Evolutionary conservation across 1,139 yeast species (phyloP), one percentile per base, ranked within the genome.

Genomic region (Zygosaccharomyces sapae): DNA sequence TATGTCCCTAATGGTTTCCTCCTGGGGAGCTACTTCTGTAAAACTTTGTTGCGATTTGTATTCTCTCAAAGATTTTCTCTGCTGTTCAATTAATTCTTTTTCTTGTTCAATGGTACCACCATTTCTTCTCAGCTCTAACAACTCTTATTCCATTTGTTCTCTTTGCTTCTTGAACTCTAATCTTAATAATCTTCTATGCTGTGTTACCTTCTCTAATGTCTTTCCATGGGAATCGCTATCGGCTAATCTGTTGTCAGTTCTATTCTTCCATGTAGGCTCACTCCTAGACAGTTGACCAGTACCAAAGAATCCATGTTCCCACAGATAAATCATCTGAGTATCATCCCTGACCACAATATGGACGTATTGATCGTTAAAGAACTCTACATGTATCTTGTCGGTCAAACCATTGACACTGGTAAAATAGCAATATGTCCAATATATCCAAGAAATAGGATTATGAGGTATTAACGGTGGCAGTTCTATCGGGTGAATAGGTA

Each of bases 221-320:
- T 50, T 13, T 5, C 41, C 33, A 16, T 41, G 38, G 3, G 29
- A 6, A 19, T 39, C 46, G 3, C 43, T 74, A 16, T 68, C 53
- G 27, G 62, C 64, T 18, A 42, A 27, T 44, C 84, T 72, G 42
- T 85, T 70, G 27, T 75, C 70, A 1, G 87, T 81, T 46, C 97
- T 75, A 10, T 72, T 72, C 39, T 65, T 68, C 97, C 97, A 92
- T 0, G 96, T 81, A 0, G 98, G 96, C 59, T 92, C 97, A 49
- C 95, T 85, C 55, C 99, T 73, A 30, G 96, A 86, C 43, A 89
- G 70, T 3, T 79, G 76, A 2, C 98, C 99, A 59, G 92, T 92
- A 7, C 99, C 99, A 62, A 88, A 94, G 62, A 89, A 92, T 0
- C 99, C 99, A 59, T 77, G 77, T 27, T 75, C 69, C 97, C 98